Conservation (phyloP, 1,284 basidiomycete species). For the Rhodofomes roseus region DNA sequence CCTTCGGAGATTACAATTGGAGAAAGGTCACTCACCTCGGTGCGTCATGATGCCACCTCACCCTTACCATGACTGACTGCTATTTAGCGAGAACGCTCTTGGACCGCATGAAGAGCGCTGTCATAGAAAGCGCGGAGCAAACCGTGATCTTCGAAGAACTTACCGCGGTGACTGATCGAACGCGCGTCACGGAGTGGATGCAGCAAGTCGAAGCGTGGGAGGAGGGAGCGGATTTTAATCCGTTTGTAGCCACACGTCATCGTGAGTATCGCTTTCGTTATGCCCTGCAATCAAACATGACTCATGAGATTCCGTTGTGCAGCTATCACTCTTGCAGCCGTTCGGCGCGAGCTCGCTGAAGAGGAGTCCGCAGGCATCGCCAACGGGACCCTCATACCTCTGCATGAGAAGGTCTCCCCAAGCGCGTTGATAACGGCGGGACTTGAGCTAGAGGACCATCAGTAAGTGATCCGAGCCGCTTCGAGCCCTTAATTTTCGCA, state of each 20-base stretch:
- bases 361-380: neutral
- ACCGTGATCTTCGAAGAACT: neutral
- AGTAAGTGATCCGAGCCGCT: neutral
- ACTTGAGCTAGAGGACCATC: neutral
- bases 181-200: neutral
- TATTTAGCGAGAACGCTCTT: neutral
- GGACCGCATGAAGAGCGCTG: neutral
- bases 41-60: neutral
- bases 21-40: neutral
- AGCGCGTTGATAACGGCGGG: neutral
- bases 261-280: neutral
- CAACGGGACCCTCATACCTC: neutral
- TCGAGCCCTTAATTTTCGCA: too few species aligned
- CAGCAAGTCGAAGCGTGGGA: neutral
- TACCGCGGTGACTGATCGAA: neutral
- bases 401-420: neutral
- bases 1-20: conserved; percentile 2
- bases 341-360: neutral
- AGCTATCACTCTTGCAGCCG: neutral
- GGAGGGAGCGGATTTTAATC: neutral
- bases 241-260: neutral
- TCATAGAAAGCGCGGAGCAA: neutral
- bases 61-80: neutral
- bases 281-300: neutral
- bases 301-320: neutral